Evolutionary conservation across 2,329 filamentous ascomycete species (phyloP).

Genomic region (Emergomyces pasteurianus): DNA sequence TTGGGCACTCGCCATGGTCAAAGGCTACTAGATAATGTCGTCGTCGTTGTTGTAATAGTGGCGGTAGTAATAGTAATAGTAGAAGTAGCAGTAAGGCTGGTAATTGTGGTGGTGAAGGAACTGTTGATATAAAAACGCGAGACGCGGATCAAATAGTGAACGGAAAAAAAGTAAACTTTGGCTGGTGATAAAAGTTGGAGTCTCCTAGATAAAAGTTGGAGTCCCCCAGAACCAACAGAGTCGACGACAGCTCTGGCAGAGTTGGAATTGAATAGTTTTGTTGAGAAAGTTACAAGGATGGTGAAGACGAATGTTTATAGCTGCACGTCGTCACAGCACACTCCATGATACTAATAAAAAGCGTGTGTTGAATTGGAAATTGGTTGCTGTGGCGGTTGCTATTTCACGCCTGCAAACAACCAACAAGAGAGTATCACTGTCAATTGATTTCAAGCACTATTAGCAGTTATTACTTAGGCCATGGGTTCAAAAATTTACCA

Average conservation of each 20-base stretch:
- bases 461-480: background rate
- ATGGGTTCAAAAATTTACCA: background rate
- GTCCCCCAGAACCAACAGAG: background rate
- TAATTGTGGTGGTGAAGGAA: background rate
- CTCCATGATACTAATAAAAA: background rate
- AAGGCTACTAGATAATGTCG: background rate
- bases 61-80: background rate
- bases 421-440: background rate
- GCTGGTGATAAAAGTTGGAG: no score
- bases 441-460: background rate
- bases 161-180: no score
- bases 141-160: background rate
- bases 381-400: background rate
- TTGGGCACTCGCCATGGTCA: background rate
- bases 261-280: background rate
- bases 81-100: background rate
- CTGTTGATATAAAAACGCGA: background rate
- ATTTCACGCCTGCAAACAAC: background rate
- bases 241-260: background rate
- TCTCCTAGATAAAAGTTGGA: no score
- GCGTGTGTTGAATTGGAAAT: background rate
- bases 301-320: background rate
- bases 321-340: background rate
- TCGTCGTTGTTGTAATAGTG: background rate
- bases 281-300: background rate